Evolutionary conservation across 2,329 filamentous ascomycete genomes (phyloP).

Genomic region (Madurella mycetomatis): DNA sequence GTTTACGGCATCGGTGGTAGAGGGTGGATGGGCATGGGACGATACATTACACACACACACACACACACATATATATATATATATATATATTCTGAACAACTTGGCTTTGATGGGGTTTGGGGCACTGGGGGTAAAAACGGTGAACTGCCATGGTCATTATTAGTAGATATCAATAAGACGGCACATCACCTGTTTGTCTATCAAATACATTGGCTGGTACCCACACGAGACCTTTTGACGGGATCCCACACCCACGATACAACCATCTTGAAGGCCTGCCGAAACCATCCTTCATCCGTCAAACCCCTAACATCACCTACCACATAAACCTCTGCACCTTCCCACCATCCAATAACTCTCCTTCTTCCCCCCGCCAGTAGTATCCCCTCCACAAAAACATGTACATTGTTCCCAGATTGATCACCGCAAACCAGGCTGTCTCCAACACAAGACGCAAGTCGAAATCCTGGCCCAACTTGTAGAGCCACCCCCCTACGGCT

Average conservation of each 20-base stretch:
- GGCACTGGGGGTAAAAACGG: neutral
- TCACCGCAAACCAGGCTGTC: conserved; percentile 61
- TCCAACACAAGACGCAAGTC: conserved; percentile 54
- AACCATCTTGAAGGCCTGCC: no score
- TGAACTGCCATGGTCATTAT: neutral
- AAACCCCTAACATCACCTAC: conserved; percentile 38
- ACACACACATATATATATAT: neutral
- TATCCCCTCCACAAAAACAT: conserved; percentile 67
- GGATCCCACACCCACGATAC: no score
- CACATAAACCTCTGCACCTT: conserved; percentile 76
- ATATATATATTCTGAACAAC: neutral
- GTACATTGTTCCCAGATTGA: conserved; percentile 65
- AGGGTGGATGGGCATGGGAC: neutral
- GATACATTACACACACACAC: no score
- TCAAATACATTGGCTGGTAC: neutral
- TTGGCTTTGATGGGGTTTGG: neutral
- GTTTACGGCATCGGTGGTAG: neutral
- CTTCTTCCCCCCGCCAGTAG: conserved; percentile 55
- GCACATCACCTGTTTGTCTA: neutral
- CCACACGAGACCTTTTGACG: no score
- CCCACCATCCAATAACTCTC: conserved; percentile 49
- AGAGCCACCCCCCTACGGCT: neutral
- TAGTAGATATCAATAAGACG: neutral
- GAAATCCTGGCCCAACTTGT: conserved; percentile 24
- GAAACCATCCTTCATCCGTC: neutral